phyloP scores from a whole-genome alignment of 2,329 filamentous ascomycete species.

The Dactylonectria macrodidyma region DNA sequence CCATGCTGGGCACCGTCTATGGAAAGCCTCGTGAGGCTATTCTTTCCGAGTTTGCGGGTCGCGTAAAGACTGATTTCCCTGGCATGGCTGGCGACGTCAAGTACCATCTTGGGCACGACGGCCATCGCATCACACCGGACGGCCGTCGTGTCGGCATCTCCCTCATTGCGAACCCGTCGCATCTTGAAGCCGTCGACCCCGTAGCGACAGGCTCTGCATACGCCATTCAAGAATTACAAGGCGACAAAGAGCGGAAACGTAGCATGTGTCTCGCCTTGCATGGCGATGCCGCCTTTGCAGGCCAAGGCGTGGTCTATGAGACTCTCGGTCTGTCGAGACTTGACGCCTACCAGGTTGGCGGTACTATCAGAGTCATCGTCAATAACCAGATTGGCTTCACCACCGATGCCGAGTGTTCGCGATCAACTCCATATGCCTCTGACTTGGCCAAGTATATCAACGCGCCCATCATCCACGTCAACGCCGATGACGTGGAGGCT shows the following conservation, averaged over 20 bases:
- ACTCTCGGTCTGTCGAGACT: constrained; percentile 97
- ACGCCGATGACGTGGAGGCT: constrained; percentile 96
- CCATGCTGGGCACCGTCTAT: constrained; percentile 97
- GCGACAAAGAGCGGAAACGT: constrained; percentile 83
- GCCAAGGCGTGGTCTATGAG: constrained; percentile 97
- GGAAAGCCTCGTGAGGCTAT: constrained; percentile 99
- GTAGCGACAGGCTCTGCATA: constrained; percentile 97
- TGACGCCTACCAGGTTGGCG: constrained; percentile 94
- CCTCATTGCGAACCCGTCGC: constrained; percentile 96
- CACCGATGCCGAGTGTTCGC: constrained; percentile 94
- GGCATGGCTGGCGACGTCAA: constrained; percentile 95
- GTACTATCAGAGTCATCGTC: constrained; percentile 95
- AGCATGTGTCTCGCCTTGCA: constrained; percentile 97
- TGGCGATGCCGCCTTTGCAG: constrained; percentile 96
- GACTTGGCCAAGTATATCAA: constrained; percentile 99
- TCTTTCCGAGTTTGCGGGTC: constrained; percentile 96
- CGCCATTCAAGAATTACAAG: constrained; percentile 97
- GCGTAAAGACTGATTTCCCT: constrained; percentile 87
- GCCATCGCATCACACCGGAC: constrained; percentile 95
- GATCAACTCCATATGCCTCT: constrained; percentile 97
- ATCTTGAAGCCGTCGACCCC: constrained; percentile 97
- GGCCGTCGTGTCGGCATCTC: constrained; percentile 98
- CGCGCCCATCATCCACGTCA: constrained; percentile 98
- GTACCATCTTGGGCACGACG: constrained; percentile 99
- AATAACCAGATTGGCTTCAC: constrained; percentile 99